Percentiles rank a stretch among this genome's conserved stretches.
These are phyloP conservation scores for Gnaphalium uliginosum DNA, from an alignment of 129 eudicot species.

Conservation along the genomic window DNA sequence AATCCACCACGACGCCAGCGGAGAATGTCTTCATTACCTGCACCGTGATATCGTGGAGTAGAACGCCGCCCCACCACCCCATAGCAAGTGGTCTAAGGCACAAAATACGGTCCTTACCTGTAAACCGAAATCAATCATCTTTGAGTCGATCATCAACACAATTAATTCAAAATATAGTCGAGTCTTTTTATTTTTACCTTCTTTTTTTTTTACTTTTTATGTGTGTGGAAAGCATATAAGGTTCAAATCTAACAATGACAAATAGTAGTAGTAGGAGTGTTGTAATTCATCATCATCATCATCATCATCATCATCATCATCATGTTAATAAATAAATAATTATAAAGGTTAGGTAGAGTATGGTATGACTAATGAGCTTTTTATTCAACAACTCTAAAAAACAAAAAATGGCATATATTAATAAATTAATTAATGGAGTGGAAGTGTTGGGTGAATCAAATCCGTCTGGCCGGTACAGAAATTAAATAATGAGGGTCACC, in stretches of 20 bases:
- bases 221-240: background rate
- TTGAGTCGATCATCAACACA: no score
- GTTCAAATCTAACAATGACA: background rate
- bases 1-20: no score
- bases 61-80: no score
- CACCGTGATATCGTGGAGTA: no score
- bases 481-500: slow-evolving; percentile 27
- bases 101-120: no score
- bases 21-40: no score
- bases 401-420: slow-evolving; percentile 8
- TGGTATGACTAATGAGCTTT: slow-evolving; percentile 30
- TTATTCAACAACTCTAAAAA: slow-evolving; percentile 24
- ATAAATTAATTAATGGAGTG: background rate
- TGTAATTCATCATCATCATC: slow-evolving; percentile 8
- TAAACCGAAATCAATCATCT: no score
- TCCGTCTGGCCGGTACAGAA: slow-evolving; percentile 32
- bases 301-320: no score
- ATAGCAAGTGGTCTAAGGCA: no score
- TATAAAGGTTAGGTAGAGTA: slow-evolving; percentile 30
- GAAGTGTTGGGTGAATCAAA: slow-evolving; percentile 31
- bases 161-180: no score
- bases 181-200: no score
- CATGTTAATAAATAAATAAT: background rate
- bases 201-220: no score
- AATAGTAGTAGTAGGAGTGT: background rate